Percentiles rank a stretch among this genome's conserved stretches.
Conservation (phyloP, 2,329 filamentous ascomycete species). For the Leptographium flavum region DNA sequence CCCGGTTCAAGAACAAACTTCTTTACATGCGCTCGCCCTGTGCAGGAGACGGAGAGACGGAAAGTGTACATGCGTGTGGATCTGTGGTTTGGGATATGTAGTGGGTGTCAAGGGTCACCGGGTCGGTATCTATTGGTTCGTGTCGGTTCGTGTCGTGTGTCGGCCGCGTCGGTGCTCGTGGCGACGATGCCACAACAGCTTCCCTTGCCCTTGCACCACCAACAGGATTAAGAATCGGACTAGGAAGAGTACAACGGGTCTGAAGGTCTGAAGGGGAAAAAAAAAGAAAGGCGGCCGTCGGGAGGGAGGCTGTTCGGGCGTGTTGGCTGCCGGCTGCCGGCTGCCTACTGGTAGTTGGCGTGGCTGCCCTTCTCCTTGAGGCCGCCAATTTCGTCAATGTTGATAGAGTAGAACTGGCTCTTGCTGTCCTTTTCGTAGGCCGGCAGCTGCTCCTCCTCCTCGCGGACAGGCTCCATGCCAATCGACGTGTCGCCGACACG, state of each 20-base stretch:
- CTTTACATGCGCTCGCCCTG: not conserved
- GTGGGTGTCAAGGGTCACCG: not conserved
- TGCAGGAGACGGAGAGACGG: too few species aligned
- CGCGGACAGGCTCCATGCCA: slow-evolving; percentile 75
- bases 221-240: not conserved
- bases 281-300: not conserved
- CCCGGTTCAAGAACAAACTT: not conserved
- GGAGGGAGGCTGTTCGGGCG: not conserved
- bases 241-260: not conserved
- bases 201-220: not conserved
- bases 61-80: too few species aligned
- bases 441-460: slow-evolving; percentile 66
- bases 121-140: not conserved
- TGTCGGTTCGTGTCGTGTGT: not conserved
- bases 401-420: slow-evolving; percentile 78
- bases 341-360: slow-evolving; percentile 19
- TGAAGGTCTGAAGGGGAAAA: not conserved
- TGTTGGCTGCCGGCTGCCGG: too few species aligned
- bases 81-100: too few species aligned
- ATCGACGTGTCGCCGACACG: slow-evolving; percentile 77
- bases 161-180: not conserved
- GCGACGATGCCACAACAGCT: not conserved
- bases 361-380: slow-evolving; percentile 70
- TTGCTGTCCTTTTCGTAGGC: slow-evolving; percentile 75
- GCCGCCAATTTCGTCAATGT: slow-evolving; percentile 88